phyloP scores from a whole-genome alignment of 2,329 filamentous ascomycete genomes.

The Alternaria postmessia region DNA sequence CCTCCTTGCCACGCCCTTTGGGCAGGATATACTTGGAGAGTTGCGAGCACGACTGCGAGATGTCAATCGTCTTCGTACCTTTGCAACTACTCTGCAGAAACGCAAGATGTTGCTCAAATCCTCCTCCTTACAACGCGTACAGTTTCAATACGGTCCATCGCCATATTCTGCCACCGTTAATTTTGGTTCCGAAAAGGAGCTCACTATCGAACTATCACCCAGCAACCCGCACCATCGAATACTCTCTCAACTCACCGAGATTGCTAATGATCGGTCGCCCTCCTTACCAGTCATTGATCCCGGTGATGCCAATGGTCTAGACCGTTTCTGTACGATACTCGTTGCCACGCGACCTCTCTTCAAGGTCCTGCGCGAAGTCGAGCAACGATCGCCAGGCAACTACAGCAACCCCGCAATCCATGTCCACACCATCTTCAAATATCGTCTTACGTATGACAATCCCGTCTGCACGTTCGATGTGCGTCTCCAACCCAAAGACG shows the following conservation, averaged over 20 bases:
- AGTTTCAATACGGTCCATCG: conserved; percentile 71
- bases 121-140: conserved; percentile 65
- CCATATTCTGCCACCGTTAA: conserved; percentile 65
- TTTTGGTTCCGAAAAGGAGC: conserved; percentile 58
- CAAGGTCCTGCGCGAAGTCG: conserved; percentile 67
- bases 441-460: conserved; percentile 51
- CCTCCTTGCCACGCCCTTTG: conserved; percentile 66
- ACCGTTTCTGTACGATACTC: conserved; percentile 66
- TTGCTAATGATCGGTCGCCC: conserved; percentile 67
- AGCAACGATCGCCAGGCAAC: conserved; percentile 55
- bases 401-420: conserved; percentile 44
- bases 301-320: conserved; percentile 58
- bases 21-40: conserved; percentile 65
- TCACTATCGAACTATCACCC: conserved; percentile 67
- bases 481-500: conserved; percentile 41
- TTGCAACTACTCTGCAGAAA: conserved; percentile 70
- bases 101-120: conserved; percentile 65
- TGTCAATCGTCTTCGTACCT: conserved; percentile 74
- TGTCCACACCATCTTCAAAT: conserved; percentile 46
- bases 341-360: conserved; percentile 70
- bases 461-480: conserved; percentile 53
- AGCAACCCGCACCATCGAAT: conserved; percentile 74
- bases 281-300: conserved; percentile 65
- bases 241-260: conserved; percentile 64
- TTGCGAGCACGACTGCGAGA: conserved; percentile 69